These are phyloP conservation scores for Amanita inopinata DNA, from an alignment of 768 basidiomycete genomes.

Conservation along the genomic window DNA sequence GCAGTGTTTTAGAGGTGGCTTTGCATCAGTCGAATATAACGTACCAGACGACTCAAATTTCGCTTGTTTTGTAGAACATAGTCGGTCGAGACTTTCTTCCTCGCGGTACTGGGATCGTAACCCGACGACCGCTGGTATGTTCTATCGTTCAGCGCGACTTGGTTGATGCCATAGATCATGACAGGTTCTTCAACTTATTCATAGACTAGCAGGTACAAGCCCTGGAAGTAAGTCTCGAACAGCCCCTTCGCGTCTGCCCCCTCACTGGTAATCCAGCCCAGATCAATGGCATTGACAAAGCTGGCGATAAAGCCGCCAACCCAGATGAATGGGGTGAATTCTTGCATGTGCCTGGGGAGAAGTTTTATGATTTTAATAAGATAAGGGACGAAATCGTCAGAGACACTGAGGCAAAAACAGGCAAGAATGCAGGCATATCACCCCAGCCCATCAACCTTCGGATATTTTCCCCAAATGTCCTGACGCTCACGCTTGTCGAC, in stretches of 20 bases:
- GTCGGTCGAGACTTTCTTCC: constrained; percentile 98
- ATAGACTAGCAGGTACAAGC: constrained; percentile 51
- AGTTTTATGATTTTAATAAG: constrained; percentile 96
- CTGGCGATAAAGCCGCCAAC: constrained; percentile 70
- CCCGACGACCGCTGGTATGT: constrained; percentile 82
- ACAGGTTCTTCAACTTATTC: constrained; percentile 90
- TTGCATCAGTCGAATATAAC: background rate
- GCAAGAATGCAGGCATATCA: constrained; percentile 96
- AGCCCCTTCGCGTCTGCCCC: constrained; percentile 2
- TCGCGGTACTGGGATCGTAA: constrained; percentile 98
- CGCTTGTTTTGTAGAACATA: constrained; percentile 58
- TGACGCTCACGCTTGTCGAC: constrained; percentile 96
- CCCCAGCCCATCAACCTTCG: constrained; percentile 96
- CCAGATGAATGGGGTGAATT: constrained; percentile 99
- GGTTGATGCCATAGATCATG: constrained; percentile 7
- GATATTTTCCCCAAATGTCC: constrained; percentile 93
- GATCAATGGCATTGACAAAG: constrained; percentile 39
- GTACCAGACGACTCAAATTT: constrained; percentile 8
- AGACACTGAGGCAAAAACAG: constrained; percentile 98
- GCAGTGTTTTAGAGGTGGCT: constrained; percentile 81
- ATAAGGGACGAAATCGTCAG: constrained; percentile 93
- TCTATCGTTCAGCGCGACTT: background rate
- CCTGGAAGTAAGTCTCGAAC: constrained; percentile 29
- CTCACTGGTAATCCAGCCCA: constrained; percentile 24
- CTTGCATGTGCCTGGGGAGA: constrained; percentile 91